Evolutionary conservation across 352 stramenopile species (phyloP), one percentile per base, ranked within the genome.

Genomic region (Pythium aquatile): DNA sequence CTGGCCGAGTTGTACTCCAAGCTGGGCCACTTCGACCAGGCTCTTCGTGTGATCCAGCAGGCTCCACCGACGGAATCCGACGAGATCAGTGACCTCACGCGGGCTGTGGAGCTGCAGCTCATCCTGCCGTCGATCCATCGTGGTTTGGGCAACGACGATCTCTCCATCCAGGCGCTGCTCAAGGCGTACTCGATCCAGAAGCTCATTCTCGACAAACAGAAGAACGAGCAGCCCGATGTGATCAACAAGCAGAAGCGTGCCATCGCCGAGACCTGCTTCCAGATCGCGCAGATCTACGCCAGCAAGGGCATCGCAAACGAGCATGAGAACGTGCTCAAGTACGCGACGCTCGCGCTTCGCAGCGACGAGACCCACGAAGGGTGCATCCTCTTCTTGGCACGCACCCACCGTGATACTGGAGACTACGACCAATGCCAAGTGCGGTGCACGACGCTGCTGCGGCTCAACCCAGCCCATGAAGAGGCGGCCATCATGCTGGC

Each of bases 401-500:
- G 83, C 8, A 76, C 88, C 20, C 77, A 90, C 39, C 79, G 93
- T 35, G 74, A 91, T 7, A 65, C 74, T 1, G 78, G 89, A 10
- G 85, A 98, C 60, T 65, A 93, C 13, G 88, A 97, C 24, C 77
- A 96, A 63, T 97, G 90, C 58, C 84, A 97, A 63, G 56, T 78
- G 35, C 81, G 87, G n/a, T 97, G 88, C 68, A 81, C 82, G 47
- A 93, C 85, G 26, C 64, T 97, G 28, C 60, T 97, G 46, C 76
- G 86, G 1, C 70, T 97, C 6, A 93, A 93, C 35, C 85, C 88
- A 13, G 70, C 85, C 7, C 76, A 93, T 33, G 88, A 97, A 65
- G 88, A 94, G 63, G 91, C 90, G 11, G 81, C 85, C 16, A 84
- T 98, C 63, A 94, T 98, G 77, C 74, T 98, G 6, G 90, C 89